Percentiles rank a stretch among this genome's conserved stretches.
Conservation (phyloP, 2,329 filamentous ascomycete genomes). For the Plenodomus biglobosus region DNA sequence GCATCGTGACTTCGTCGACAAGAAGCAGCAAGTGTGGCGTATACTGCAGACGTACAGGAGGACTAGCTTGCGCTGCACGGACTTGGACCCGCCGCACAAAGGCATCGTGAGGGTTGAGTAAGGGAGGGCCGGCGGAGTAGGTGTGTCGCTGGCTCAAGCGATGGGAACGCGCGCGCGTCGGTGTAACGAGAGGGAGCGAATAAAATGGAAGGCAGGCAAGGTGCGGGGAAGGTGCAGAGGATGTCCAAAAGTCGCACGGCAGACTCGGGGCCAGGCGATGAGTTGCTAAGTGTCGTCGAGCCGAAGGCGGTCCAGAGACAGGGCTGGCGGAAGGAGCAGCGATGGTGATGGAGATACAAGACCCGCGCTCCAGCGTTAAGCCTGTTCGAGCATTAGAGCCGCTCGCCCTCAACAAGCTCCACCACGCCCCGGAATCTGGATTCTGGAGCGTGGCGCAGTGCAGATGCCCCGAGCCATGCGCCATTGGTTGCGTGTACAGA, state of each 20-base stretch:
- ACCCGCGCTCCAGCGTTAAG: slow-evolving; percentile 10
- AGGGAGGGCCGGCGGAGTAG: slow-evolving; percentile 20
- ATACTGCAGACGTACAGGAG: slow-evolving; percentile 66
- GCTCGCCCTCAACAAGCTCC: slow-evolving; percentile 14
- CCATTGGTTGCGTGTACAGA: background rate
- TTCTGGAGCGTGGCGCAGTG: slow-evolving; percentile 13
- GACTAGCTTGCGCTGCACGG: slow-evolving; percentile 94
- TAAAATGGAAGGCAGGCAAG: slow-evolving; percentile 8
- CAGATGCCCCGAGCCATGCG: slow-evolving; percentile 8
- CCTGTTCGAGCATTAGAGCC: slow-evolving; percentile 11
- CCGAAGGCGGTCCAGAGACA: slow-evolving; percentile 11
- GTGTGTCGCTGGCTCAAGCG: slow-evolving; percentile 26
- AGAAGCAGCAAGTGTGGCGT: slow-evolving; percentile 14
- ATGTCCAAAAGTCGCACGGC: slow-evolving; percentile 8
- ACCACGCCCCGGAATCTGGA: slow-evolving; percentile 10
- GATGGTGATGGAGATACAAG: slow-evolving; percentile 5
- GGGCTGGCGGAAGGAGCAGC: slow-evolving; percentile 14
- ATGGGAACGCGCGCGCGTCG: slow-evolving; percentile 29
- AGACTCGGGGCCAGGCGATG: slow-evolving; percentile 12
- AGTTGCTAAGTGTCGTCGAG: slow-evolving; percentile 14
- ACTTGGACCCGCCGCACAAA: slow-evolving; percentile 61
- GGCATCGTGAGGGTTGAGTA: slow-evolving; percentile 42
- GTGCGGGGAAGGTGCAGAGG: slow-evolving; percentile 6
- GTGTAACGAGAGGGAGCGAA: slow-evolving; percentile 17
- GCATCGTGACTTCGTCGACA: slow-evolving; percentile 11